phyloP scores from a whole-genome alignment of 2,329 filamentous ascomycete genomes.

The Penicillium sp. region DNA sequence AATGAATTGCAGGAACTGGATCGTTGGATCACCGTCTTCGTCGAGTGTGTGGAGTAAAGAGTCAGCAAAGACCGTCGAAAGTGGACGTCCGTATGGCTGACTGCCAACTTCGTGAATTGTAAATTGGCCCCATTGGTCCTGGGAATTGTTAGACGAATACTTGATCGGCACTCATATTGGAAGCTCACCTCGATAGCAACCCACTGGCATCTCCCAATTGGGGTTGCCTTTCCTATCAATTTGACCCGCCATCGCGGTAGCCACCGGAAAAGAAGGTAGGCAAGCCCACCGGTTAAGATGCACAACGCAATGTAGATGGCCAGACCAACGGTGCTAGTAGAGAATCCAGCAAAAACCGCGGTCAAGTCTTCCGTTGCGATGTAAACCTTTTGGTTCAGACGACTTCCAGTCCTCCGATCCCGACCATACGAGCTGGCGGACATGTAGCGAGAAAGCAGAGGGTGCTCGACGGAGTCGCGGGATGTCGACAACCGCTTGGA shows the following conservation, averaged over 20 bases:
- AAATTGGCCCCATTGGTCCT: slow-evolving; percentile 97
- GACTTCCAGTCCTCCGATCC: slow-evolving; percentile 59
- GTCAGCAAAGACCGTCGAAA: slow-evolving; percentile 60
- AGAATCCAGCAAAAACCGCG: slow-evolving; percentile 89
- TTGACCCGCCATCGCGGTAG: slow-evolving; percentile 82
- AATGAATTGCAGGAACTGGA: slow-evolving; percentile 73
- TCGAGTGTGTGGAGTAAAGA: slow-evolving; percentile 60
- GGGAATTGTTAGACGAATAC: slow-evolving; percentile 28
- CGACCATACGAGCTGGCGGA: slow-evolving; percentile 71
- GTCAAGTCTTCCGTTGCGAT: slow-evolving; percentile 92
- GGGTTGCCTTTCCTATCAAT: slow-evolving; percentile 67
- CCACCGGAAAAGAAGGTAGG: slow-evolving; percentile 86
- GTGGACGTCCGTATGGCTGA: slow-evolving; percentile 60
- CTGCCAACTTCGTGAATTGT: slow-evolving; percentile 68
- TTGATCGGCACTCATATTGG: not conserved
- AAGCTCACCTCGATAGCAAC: slow-evolving; percentile 76
- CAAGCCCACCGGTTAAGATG: slow-evolving; percentile 70
- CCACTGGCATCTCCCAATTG: slow-evolving; percentile 80
- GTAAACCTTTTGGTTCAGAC: slow-evolving; percentile 85
- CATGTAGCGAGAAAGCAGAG: slow-evolving; percentile 70
- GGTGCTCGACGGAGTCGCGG: slow-evolving; percentile 52
- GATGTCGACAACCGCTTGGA: slow-evolving; percentile 40
- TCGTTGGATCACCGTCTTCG: slow-evolving; percentile 72
- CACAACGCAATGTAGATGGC: slow-evolving; percentile 71
- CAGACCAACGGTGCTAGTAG: slow-evolving; percentile 71